Evolutionary conservation across 2,329 filamentous ascomycete species (phyloP).

Genomic region (Neofusicoccum sp.): DNA sequence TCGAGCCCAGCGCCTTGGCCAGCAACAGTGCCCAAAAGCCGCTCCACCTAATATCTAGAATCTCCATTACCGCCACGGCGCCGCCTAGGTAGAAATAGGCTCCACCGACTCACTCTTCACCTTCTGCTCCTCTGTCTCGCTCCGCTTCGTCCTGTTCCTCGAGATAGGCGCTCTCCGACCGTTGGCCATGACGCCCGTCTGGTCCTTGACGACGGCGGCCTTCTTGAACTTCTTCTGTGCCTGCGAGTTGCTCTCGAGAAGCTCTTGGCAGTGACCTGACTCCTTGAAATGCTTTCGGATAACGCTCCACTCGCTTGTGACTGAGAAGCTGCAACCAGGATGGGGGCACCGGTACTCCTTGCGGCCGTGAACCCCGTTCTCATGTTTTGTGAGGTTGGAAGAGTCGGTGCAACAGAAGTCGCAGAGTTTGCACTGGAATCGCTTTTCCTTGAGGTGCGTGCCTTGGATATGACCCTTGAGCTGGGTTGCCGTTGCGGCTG

Average conservation of each 20-base stretch:
- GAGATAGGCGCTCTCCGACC: constrained; percentile 19
- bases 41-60: background rate
- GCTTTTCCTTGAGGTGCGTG: constrained; percentile 40
- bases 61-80: background rate
- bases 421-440: constrained; percentile 42
- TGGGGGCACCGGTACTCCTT: constrained; percentile 38
- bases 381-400: constrained; percentile 42
- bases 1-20: background rate
- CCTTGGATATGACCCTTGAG: constrained; percentile 37
- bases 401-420: constrained; percentile 42
- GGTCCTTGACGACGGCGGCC: constrained; percentile 17
- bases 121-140: constrained; percentile 13
- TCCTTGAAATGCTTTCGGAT: constrained; percentile 42
- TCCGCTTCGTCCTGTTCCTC: constrained; percentile 17
- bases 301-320: constrained; percentile 44
- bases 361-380: constrained; percentile 24
- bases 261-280: constrained; percentile 38
- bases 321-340: constrained; percentile 40
- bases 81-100: background rate
- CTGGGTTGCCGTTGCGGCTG: constrained; percentile 43
- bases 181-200: constrained; percentile 19
- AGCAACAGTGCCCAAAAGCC: background rate
- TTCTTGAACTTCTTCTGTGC: constrained; percentile 35
- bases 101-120: constrained; percentile 10
- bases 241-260: constrained; percentile 37